Base-by-base conservation (phyloP, 1,284 basidiomycete species). In the Lentinula novae-zelandiae region DNA sequence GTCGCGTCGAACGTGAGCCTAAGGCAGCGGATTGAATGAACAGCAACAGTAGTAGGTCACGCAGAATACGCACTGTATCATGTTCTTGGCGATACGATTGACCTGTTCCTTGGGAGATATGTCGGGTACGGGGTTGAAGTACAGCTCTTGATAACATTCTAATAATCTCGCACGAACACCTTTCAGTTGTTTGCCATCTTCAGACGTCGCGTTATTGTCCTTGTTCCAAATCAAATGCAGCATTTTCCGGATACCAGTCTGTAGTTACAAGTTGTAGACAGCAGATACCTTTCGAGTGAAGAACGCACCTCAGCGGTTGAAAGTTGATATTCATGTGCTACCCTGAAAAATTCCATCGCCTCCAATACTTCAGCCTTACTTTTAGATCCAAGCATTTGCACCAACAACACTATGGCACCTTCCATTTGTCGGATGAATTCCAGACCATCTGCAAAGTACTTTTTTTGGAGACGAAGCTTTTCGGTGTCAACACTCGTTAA, bases 191-290 rank as follows among this genome's bases (percentile, higher is more conserved):
- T 92, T 90, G 12, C 90, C 92, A 63, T 93, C 92, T 70, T 94
- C 93, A 20, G 85, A 84, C 12, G 92, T 91, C 27, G 93, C 88
- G 70, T 65, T 90, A 71, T 95, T 95, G 72, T 98, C 96, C 72
- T 98, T 99, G 12, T 86, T 85, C 97, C 97, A 99, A 68, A 99
- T 94, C 40, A 99, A 81, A 74, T 99, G 97, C 5, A 99, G 73
- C 96, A 99, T 99, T 70, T 90, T 92, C 76, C 92, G 95, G 69
- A 99, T 90, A 0, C 95, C 95, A 12, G 74, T 72, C 91, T 94
- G 65, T 20, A 67, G 15, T n/a, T 10, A 39, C 39, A 60, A 22
- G 62, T 53, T 34, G 31, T 39, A 4, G 42, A 36, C 34, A 20
- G 9, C 7, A 38, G 39, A 46, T 20, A 20, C 48, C 57, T 15